These are phyloP conservation scores for Fusarium begoniae DNA, from an alignment of 2,329 filamentous ascomycete genomes.

Conservation along the genomic window DNA sequence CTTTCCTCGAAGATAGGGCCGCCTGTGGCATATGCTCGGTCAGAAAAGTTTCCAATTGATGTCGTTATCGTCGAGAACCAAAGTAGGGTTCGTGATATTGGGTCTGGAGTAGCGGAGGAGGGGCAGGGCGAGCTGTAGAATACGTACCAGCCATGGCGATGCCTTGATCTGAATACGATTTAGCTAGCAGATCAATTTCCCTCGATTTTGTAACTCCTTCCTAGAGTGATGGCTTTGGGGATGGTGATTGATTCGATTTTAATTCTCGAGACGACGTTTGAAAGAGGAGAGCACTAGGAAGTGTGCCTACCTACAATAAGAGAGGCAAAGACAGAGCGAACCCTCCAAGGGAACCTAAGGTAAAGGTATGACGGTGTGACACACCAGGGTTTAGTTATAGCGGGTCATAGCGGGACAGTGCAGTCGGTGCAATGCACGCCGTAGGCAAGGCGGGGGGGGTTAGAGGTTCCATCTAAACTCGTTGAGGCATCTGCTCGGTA, in stretches of 20 bases:
- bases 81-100: not conserved
- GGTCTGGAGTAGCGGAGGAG: constrained; percentile 19
- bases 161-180: not conserved
- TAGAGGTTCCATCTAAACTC: constrained; percentile 13
- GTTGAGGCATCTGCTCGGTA: constrained; percentile 31
- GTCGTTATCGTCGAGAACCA: not conserved
- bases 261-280: not conserved
- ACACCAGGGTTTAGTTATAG: constrained; percentile 21
- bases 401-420: constrained; percentile 13
- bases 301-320: constrained; percentile 21
- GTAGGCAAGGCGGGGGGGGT: not conserved
- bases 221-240: not conserved
- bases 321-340: constrained; percentile 18
- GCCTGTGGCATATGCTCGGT: constrained; percentile 21
- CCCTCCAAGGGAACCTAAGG: not conserved
- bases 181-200: not conserved
- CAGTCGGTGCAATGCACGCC: constrained; percentile 22
- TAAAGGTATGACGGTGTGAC: constrained; percentile 32
- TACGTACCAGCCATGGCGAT: constrained; percentile 40
- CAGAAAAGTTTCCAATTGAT: constrained; percentile 10
- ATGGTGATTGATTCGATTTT: not conserved
- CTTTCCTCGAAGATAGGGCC: constrained; percentile 30
- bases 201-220: not conserved
- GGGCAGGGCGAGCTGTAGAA: constrained; percentile 12
- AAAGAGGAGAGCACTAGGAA: constrained; percentile 9